Conservation (phyloP, 2,329 filamentous ascomycete genomes). For the Ascosphaera pollenicola region DNA sequence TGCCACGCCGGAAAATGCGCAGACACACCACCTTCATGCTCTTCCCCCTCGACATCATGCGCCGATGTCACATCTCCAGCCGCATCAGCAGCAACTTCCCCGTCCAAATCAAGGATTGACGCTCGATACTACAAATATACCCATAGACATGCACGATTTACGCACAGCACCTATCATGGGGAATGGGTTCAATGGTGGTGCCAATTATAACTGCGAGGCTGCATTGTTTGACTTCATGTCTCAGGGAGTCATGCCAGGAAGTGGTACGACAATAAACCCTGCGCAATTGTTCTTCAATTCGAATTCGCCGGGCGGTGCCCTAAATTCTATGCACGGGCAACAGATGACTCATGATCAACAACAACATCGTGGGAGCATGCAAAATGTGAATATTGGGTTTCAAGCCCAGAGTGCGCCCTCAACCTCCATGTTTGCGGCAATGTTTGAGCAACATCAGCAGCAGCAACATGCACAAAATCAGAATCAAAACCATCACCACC, state of each 20-base stretch:
- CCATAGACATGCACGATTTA: slow-evolving; percentile 46
- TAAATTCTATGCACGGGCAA: too few species aligned
- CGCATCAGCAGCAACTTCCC: too few species aligned
- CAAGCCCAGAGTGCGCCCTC: not conserved
- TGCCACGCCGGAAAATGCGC: too few species aligned
- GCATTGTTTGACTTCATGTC: slow-evolving; percentile 48
- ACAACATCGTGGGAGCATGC: slow-evolving; percentile 33
- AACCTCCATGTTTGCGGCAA: slow-evolving; percentile 1
- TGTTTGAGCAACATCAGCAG: too few species aligned
- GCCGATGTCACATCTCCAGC: slow-evolving; percentile 24
- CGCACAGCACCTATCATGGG: slow-evolving; percentile 52
- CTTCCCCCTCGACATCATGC: slow-evolving; percentile 25
- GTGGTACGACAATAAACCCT: slow-evolving; percentile 36
- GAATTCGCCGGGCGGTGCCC: too few species aligned
- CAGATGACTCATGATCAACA: too few species aligned
- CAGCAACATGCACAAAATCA: too few species aligned
- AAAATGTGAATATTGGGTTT: too few species aligned
- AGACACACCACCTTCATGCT: too few species aligned
- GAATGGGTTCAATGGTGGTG: slow-evolving; percentile 10
- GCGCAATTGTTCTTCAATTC: slow-evolving; percentile 48
- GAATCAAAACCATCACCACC: too few species aligned
- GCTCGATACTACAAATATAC: slow-evolving; percentile 55
- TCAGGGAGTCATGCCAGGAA: slow-evolving; percentile 17
- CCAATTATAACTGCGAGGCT: slow-evolving; percentile 41
- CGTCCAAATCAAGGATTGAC: slow-evolving; percentile 39